Conservation (phyloP, 2,329 filamentous ascomycete species). For the Cordyceps cateniannulata region DNA sequence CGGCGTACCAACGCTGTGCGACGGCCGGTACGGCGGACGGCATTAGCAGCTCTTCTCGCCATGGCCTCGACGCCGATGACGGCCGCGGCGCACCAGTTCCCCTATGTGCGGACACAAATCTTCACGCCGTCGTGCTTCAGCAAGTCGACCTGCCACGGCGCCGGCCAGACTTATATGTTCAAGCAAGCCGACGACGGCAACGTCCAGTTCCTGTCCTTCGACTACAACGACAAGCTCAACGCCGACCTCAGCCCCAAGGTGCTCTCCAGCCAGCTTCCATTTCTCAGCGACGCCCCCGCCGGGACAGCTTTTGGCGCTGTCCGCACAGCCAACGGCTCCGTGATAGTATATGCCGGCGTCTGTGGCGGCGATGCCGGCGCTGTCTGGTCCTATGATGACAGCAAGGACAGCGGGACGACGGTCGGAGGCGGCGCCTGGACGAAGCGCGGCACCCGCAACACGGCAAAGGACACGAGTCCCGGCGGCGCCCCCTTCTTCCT, state of each 20-base stretch:
- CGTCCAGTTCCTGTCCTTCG: conserved; percentile 55
- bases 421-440: conserved; percentile 23
- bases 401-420: conserved; percentile 24
- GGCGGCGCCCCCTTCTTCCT: conserved; percentile 41
- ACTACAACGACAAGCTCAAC: conserved; percentile 54
- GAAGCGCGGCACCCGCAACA: conserved; percentile 16
- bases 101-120: conserved; percentile 72
- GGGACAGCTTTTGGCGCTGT: conserved; percentile 60
- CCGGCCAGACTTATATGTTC: conserved; percentile 63
- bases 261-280: conserved; percentile 55
- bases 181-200: conserved; percentile 39
- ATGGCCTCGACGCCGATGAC: neutral
- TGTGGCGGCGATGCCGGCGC: conserved; percentile 52
- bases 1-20: neutral
- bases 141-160: conserved; percentile 29
- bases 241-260: conserved; percentile 40
- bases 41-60: neutral
- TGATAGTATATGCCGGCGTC: conserved; percentile 68
- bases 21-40: neutral
- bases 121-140: conserved; percentile 48
- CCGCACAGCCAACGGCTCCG: conserved; percentile 59
- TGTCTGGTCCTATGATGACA: conserved; percentile 62
- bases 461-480: conserved; percentile 17
- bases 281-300: conserved; percentile 40
- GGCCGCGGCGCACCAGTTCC: conserved; percentile 45